Conservation (phyloP, 148 eudicot species). For the Rhododendron williamsianum region DNA sequence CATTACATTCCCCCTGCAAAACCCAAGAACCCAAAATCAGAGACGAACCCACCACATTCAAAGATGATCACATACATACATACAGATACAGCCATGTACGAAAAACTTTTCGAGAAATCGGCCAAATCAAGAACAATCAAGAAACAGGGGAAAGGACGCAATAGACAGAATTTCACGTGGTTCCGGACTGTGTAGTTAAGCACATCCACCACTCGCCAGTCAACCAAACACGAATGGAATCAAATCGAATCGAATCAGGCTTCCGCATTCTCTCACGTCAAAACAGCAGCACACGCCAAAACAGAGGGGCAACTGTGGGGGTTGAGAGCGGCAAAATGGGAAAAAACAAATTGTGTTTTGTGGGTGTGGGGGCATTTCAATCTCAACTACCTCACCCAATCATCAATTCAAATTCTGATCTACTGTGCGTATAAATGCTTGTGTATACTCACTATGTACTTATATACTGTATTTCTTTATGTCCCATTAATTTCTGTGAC, state of each 20-base stretch:
- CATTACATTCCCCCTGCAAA: not conserved
- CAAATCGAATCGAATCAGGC: not conserved
- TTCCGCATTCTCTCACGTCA: not conserved
- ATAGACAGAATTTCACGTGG: not conserved
- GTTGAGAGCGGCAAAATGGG: not conserved
- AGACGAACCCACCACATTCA: not conserved
- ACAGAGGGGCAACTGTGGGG: not conserved
- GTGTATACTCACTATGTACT: not conserved
- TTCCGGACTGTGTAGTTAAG: not conserved
- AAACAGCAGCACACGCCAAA: not conserved
- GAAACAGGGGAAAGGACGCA: not conserved
- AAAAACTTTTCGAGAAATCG: not conserved
- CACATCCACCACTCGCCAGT: not conserved
- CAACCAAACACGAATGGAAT: not conserved
- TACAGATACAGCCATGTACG: not conserved
- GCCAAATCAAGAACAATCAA: not conserved
- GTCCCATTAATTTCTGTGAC: not conserved
- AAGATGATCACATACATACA: not conserved
- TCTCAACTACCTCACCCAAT: not conserved
- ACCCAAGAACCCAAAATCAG: not conserved
- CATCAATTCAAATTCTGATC: not conserved
- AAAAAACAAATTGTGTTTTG: not conserved
- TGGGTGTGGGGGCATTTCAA: not conserved
- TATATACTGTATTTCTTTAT: no score
- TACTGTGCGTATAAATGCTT: not conserved